Evolutionary conservation across 768 basidiomycete species (phyloP).

Genomic region (Lactarius indigo): DNA sequence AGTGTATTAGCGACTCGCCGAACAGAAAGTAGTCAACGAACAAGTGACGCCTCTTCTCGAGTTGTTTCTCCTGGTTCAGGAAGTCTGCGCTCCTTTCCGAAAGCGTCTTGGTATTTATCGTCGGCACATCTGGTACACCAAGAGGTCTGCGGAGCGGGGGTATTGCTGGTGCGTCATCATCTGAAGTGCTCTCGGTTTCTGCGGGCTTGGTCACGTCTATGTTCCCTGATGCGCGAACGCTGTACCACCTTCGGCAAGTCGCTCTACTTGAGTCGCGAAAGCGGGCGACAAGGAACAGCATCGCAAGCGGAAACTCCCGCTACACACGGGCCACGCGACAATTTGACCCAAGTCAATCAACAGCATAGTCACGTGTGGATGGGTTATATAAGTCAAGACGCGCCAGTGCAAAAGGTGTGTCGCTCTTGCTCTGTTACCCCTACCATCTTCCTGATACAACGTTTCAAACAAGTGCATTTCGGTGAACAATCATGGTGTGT

Average conservation of each 20-base stretch:
- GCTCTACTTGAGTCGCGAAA: slow-evolving; percentile 1
- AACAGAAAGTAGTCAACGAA: slow-evolving; percentile 38
- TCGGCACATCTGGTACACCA: slow-evolving; percentile 70
- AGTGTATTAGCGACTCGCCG: slow-evolving; percentile 34
- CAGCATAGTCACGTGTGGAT: slow-evolving; percentile 6
- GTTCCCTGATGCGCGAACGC: not conserved
- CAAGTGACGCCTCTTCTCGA: slow-evolving; percentile 67
- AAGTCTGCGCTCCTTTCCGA: slow-evolving; percentile 59
- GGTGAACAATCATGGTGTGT: slow-evolving; percentile 18
- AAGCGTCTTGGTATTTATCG: slow-evolving; percentile 37
- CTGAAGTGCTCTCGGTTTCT: not conserved
- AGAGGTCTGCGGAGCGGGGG: slow-evolving; percentile 61
- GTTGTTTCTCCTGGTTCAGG: slow-evolving; percentile 64
- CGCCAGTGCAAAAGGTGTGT: slow-evolving; percentile 3
- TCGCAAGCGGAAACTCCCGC: not conserved
- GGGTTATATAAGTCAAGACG: slow-evolving; percentile 14
- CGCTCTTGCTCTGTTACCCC: slow-evolving; percentile 15
- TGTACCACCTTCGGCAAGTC: slow-evolving; percentile 4
- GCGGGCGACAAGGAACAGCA: slow-evolving; percentile 2
- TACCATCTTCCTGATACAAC: slow-evolving; percentile 10
- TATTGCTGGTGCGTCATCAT: slow-evolving; percentile 15
- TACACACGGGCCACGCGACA: not conserved
- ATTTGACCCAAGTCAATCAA: not conserved
- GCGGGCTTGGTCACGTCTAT: not conserved
- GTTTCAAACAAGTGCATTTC: not conserved